These are phyloP conservation scores for Chlorella sp. DNA, from an alignment of 139 green algal genomes.

Conservation along the genomic window DNA sequence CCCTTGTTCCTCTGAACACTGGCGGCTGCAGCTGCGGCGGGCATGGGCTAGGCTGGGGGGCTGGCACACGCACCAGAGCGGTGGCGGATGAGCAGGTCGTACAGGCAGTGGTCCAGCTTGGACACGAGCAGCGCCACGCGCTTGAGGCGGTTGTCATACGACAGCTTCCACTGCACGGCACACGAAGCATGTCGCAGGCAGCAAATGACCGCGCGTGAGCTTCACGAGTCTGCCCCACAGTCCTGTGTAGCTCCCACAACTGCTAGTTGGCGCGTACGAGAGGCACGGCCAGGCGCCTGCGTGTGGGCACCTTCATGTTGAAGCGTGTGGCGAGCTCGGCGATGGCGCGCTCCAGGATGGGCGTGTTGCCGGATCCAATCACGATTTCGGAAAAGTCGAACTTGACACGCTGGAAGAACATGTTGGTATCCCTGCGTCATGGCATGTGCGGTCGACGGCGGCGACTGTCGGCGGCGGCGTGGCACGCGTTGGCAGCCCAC, in stretches of 20 bases:
- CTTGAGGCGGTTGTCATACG: constrained; percentile 51
- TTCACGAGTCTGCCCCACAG: neutral
- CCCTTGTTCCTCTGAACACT: too few relatives aligned
- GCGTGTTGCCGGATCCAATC: constrained; percentile 51
- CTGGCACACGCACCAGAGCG: constrained; percentile 26
- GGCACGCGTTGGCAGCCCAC: neutral
- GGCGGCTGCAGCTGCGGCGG: too few relatives aligned
- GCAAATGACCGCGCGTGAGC: neutral
- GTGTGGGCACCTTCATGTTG: constrained; percentile 55
- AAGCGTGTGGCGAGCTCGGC: constrained; percentile 53
- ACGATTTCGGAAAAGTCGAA: constrained; percentile 67
- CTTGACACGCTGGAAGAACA: constrained; percentile 63
- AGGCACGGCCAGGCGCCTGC: too few relatives aligned
- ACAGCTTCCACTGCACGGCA: constrained; percentile 20
- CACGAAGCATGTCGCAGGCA: neutral
- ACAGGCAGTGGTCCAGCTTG: constrained; percentile 71
- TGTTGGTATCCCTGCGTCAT: constrained; percentile 18
- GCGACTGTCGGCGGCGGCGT: neutral
- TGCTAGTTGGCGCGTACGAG: too few relatives aligned
- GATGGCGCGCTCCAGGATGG: constrained; percentile 57
- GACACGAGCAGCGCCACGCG: constrained; percentile 44
- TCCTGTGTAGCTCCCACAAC: too few relatives aligned
- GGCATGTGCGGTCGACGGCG: too few relatives aligned
- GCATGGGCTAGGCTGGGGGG: too few relatives aligned
- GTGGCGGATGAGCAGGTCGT: constrained; percentile 70